phyloP scores from a whole-genome alignment of 805 yeast genomes.

The Starmerella vitae region DNA sequence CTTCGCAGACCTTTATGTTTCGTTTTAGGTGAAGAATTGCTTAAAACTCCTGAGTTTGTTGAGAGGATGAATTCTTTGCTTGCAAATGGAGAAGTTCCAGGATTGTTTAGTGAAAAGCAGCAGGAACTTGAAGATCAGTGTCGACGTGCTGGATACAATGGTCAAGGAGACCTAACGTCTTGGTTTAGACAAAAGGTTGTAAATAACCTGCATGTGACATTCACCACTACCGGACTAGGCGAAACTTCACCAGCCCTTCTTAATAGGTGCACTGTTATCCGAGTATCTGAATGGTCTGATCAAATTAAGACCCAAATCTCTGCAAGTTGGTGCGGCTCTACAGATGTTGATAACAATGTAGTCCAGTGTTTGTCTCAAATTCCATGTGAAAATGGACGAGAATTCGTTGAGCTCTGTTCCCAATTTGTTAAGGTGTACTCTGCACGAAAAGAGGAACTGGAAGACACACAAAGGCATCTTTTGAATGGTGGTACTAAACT shows the following conservation, averaged over 20 bases:
- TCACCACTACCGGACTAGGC: constrained; percentile 42
- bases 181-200: constrained; percentile 67
- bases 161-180: constrained; percentile 41
- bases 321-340: constrained; percentile 12
- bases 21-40: constrained; percentile 66
- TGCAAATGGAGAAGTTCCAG: constrained; percentile 88
- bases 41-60: constrained; percentile 61
- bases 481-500: constrained; percentile 61
- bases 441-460: constrained; percentile 37
- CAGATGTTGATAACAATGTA: constrained; percentile 26
- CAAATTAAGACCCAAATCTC: constrained; percentile 9
- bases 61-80: constrained; percentile 88
- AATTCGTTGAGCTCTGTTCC: constrained; percentile 12
- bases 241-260: constrained; percentile 74
- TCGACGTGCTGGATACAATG: constrained; percentile 7
- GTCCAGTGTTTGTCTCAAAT: constrained; percentile 11
- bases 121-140: constrained; percentile 10
- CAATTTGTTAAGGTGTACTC: constrained; percentile 29
- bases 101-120: constrained; percentile 44
- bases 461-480: constrained; percentile 57
- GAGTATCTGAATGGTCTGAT: constrained; percentile 77
- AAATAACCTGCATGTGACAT: constrained; percentile 65
- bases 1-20: constrained; percentile 37
- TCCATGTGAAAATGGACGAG: background rate
- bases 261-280: constrained; percentile 75